Evolutionary conservation across 345 rosid species (phyloP), one percentile per base, ranked within the genome.

Genomic region (Moricandia moricandioides): DNA sequence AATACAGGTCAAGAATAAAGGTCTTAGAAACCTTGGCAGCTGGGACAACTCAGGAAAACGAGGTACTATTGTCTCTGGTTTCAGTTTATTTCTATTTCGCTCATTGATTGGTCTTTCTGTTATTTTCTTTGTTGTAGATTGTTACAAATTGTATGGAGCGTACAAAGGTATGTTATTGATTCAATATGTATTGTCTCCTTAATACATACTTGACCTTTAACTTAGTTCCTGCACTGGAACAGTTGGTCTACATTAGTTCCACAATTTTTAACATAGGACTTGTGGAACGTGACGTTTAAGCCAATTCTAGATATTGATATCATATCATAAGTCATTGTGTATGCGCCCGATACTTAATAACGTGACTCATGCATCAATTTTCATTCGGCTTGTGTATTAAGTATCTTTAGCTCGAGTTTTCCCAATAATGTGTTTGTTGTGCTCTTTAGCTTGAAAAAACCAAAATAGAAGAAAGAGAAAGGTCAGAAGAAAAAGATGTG

Each of bases 1-100:
- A 88, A 84, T 90, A 84, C 78, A 91, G 83, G 69, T 85, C 91
- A 67, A 89, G 84, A 82, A 81, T 89, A 62, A 88, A 80, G 82
- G 88, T 84, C 18, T 84, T 92, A 66, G 99, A 92, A 79, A 86
- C 97, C 77, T 84, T 95, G 63, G 88, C 82, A 62, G 81, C 83
- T 69, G 98, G 98, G 73, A 78, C 87, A 34, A 74, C 84, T 52
- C 87, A 86, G 79, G 99, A 95, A 83, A 85, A 89, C 40, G 87
- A 85, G 94, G 99, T 95, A 78, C 21, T 71, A 63, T 39, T 55
- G 51, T 66, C 58, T 80, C 47, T 78, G 13, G 35, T 47, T 67
- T 67, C 56, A 56, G n/a, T 57, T 17, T 35, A 9, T 62, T 5
- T 7, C 21, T n/a, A 1, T 18, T 55, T 26, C 9, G 27, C 51